Base-by-base conservation (phyloP, 2,329 filamentous ascomycete genomes). In the Fonsecaea nubica region DNA sequence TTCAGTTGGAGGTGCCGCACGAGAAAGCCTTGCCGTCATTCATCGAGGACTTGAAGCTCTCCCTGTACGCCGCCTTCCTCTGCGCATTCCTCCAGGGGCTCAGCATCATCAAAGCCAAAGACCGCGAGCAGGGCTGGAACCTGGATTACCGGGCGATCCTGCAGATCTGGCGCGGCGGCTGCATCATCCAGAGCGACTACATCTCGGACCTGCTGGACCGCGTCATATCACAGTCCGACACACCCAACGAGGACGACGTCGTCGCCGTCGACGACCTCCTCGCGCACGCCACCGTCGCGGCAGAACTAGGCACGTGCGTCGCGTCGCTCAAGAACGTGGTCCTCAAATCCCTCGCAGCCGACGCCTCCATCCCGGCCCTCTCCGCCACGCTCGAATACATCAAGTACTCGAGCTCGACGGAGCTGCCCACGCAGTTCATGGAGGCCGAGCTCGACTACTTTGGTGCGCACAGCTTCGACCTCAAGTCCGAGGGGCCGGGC, bases 361-460 rank as follows among this genome's bases (percentile, higher is more conserved):
- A 92, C 75, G 83, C 86, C 48, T 84, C 87, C 58, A 79, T 89
- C 2, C 89, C 88, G 0, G 83, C 85, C 1, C 75, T 92, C 57
- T 84, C 84, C 40, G 84, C 87, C 1, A 89, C 82, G 1, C 74
- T 92, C 61, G 89, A 91, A 70, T 91, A 89, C 72, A 77, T 89
- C 72, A 91, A 92, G 77, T 89, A 89, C 61, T 82, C 82, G 33
- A 85, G 82, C 1, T 85, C 84, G 15, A 85, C 83, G 2, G 83
- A 84, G 65, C 75, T 92, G 36, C 89, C 89, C 0, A 90, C 88
- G 3, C 83, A 85, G 64, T 91, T 92, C 73, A 88, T 89, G 78
- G 89, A 91, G 76, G 89, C 89, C 0, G 84, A 92, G 78, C 78
- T 92, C 75, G 89, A 91, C 74, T 90, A 87, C 73, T 92, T 92